A percentile compares a stretch with the other conserved stretches of the same genome.
Conservation (phyloP, 139 green algal species). For the Coccomyxa sp. region DNA sequence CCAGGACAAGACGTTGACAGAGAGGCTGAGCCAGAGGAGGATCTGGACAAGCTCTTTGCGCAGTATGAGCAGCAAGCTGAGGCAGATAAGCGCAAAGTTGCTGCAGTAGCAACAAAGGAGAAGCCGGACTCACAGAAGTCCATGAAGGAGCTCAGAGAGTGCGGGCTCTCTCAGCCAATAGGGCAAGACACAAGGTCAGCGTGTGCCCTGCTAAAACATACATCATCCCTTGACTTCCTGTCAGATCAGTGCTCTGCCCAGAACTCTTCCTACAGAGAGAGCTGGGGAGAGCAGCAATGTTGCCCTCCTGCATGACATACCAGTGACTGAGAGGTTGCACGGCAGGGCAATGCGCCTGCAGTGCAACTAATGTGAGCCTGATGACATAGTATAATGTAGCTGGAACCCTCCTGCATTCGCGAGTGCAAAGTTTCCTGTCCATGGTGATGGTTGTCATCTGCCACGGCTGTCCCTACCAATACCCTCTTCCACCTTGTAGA, state of each 20-base stretch:
- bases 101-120: not conserved
- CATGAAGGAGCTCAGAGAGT: constrained; percentile 21
- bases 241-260: not conserved
- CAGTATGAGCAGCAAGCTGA: constrained; percentile 12
- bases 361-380: too few species aligned
- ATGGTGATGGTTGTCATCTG: too few species aligned
- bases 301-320: too few species aligned
- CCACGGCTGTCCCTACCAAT: too few species aligned
- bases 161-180: constrained; percentile 21
- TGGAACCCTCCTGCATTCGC: too few species aligned
- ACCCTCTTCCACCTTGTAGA: too few species aligned
- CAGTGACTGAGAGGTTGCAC: too few species aligned
- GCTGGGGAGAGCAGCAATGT: too few species aligned
- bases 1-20: not conserved
- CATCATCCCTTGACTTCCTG: not conserved
- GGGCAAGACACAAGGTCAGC: constrained; percentile 31
- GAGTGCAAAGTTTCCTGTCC: too few species aligned
- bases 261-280: too few species aligned
- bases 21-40: not conserved
- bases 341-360: too few species aligned
- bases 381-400: too few species aligned
- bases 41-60: constrained; percentile 10
- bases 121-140: not conserved
- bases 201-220: not conserved
- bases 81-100: not conserved